These are phyloP conservation scores for Aureobasidium vineae DNA, from an alignment of 2,329 filamentous ascomycete genomes.

Conservation along the genomic window DNA sequence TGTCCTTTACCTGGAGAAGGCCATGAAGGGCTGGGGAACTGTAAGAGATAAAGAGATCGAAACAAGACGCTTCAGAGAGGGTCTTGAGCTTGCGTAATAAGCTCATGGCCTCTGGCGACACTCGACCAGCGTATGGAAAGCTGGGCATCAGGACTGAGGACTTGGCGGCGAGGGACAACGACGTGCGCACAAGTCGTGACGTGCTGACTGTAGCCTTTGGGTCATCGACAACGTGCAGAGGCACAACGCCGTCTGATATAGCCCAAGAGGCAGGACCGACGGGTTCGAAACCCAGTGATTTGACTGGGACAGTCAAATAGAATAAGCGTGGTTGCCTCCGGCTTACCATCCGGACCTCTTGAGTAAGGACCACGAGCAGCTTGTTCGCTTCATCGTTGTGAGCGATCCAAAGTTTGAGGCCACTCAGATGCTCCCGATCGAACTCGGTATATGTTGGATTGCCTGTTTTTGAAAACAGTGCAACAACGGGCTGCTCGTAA, in stretches of 20 bases:
- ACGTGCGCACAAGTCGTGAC: not conserved
- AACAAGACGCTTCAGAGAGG: not conserved
- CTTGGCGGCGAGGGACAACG: not conserved
- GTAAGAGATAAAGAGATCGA: slow-evolving; percentile 7
- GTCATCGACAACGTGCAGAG: not conserved
- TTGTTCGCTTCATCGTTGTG: not conserved
- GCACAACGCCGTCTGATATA: not conserved
- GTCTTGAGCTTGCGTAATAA: slow-evolving; percentile 9
- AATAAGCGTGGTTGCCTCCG: not conserved
- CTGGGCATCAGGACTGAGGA: slow-evolving; percentile 3
- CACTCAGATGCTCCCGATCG: not conserved
- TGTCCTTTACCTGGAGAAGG: not conserved
- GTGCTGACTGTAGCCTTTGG: not conserved
- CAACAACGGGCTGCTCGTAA: slow-evolving; percentile 1
- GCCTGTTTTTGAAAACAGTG: not conserved
- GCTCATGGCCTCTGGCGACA: not conserved
- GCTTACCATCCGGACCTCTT: not conserved
- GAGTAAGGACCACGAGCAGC: not conserved
- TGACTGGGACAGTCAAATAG: not conserved
- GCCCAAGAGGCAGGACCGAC: not conserved
- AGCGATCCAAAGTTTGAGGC: not conserved
- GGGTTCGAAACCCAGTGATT: not conserved
- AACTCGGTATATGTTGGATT: not conserved
- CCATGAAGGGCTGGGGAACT: not conserved
- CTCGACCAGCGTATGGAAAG: not conserved